Percentiles rank a stretch among this genome's conserved stretches.
Conservation (phyloP, 208 protist genomes). For the Vickermania ingenoplastis region DNA sequence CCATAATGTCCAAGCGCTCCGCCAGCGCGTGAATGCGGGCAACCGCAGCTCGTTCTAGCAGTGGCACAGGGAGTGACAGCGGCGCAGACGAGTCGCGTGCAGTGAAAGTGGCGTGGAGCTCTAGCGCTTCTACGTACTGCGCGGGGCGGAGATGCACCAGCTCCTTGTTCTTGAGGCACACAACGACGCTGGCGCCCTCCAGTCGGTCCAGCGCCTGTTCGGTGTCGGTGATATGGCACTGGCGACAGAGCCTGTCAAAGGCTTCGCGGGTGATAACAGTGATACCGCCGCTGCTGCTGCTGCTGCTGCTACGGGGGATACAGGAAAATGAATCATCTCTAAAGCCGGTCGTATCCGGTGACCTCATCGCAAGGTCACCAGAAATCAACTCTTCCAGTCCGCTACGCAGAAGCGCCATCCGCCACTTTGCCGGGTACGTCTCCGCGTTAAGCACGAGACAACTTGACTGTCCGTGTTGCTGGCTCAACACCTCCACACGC, state of each 20-base stretch:
- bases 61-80: too few species aligned
- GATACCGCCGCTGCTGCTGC: not conserved
- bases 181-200: conserved; percentile 35
- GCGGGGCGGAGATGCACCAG: conserved; percentile 54
- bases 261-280: conserved; percentile 37
- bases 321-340: too few species aligned
- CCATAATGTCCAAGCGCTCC: not conserved
- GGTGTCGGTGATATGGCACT: conserved; percentile 38
- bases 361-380: not conserved
- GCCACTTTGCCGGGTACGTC: conserved; percentile 11
- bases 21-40: not conserved
- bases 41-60: too few species aligned
- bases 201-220: conserved; percentile 29
- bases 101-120: too few species aligned
- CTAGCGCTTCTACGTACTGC: conserved; percentile 41
- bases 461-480: too few species aligned
- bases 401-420: conserved; percentile 45
- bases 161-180: conserved; percentile 32
- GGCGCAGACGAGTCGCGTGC: too few species aligned
- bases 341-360: too few species aligned
- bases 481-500: too few species aligned
- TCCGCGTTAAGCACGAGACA: too few species aligned
- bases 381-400: conserved; percentile 39
- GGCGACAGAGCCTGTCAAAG: conserved; percentile 44
- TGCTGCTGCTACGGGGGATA: too few species aligned